Percentiles rank a stretch among this genome's conserved stretches.
Evolutionary conservation across 108 stramenopile species (phyloP).

Genomic region (Cyclostephanos invisitatus): DNA sequence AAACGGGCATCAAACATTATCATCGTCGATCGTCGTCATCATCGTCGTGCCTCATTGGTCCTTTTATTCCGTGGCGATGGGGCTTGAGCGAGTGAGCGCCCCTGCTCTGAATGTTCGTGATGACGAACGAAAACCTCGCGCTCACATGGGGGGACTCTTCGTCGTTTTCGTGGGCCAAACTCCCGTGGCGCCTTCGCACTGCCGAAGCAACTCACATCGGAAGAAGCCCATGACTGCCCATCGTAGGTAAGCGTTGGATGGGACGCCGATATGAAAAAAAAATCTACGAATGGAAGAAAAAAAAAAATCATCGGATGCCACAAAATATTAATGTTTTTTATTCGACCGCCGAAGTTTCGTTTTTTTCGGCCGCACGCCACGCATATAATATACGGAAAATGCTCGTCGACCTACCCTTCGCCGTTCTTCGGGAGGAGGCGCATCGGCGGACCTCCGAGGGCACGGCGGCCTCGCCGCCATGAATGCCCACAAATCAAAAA

Average conservation of each 20-base stretch:
- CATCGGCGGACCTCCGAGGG: no score
- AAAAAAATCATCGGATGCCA: constrained; percentile 72
- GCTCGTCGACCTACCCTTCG: constrained; percentile 65
- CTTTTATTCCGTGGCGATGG: no score
- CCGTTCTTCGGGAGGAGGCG: constrained; percentile 63
- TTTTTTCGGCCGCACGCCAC: constrained; percentile 58
- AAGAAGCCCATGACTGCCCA: constrained; percentile 81
- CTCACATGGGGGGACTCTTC: no score
- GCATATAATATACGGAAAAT: constrained; percentile 75
- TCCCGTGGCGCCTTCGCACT: constrained; percentile 71
- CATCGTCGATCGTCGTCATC: no score
- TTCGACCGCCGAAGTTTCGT: constrained; percentile 64
- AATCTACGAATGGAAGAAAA: constrained; percentile 73
- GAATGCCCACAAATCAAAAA: constrained; percentile 8
- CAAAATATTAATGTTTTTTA: constrained; percentile 45
- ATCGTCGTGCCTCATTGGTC: no score
- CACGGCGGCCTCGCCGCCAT: constrained; percentile 13
- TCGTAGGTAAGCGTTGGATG: constrained; percentile 86
- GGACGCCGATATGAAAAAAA: constrained; percentile 67
- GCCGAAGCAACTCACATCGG: constrained; percentile 70
- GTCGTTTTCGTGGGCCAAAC: constrained; percentile 52
- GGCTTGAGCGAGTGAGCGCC: no score
- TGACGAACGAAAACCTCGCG: no score
- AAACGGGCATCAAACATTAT: no score
- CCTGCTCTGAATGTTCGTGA: no score